Percentiles rank a stretch among this genome's conserved stretches.
Conservation (phyloP, 2,329 filamentous ascomycete genomes). For the Neobulgaria alba region DNA sequence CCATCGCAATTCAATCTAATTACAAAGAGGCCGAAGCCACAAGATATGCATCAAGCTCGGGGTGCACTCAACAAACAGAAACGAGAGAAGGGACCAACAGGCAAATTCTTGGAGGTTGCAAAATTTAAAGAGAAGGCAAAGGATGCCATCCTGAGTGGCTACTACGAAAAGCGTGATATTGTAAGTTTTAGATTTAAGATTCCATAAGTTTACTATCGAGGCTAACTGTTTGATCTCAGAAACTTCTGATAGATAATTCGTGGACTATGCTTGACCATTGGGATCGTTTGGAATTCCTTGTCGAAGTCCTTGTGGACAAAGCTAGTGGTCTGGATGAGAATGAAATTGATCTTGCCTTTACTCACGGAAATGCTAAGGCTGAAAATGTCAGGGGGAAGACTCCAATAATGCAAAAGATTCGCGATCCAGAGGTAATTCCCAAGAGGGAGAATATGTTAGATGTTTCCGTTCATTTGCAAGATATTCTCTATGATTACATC, state of each 20-base stretch:
- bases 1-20: too few relatives aligned
- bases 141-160: background rate
- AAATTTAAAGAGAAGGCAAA: background rate
- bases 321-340: conserved; percentile 24
- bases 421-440: too few relatives aligned
- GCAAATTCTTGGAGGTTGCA: background rate
- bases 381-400: too few relatives aligned
- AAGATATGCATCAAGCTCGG: background rate
- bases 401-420: too few relatives aligned
- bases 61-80: background rate
- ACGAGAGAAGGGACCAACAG: too few relatives aligned
- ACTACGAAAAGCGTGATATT: background rate
- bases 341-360: conserved; percentile 25
- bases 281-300: conserved; percentile 18
- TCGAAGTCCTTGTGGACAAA: conserved; percentile 22
- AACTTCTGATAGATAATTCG: conserved; percentile 27
- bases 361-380: background rate
- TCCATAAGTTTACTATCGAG: background rate
- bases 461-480: too few relatives aligned
- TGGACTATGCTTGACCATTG: conserved; percentile 22
- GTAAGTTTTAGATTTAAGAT: background rate
- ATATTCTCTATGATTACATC: too few relatives aligned
- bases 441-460: too few relatives aligned
- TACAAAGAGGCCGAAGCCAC: background rate
- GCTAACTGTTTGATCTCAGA: background rate